Evolutionary conservation across 2,329 filamentous ascomycete genomes (phyloP).

Genomic region (Trichoderma sp.): DNA sequence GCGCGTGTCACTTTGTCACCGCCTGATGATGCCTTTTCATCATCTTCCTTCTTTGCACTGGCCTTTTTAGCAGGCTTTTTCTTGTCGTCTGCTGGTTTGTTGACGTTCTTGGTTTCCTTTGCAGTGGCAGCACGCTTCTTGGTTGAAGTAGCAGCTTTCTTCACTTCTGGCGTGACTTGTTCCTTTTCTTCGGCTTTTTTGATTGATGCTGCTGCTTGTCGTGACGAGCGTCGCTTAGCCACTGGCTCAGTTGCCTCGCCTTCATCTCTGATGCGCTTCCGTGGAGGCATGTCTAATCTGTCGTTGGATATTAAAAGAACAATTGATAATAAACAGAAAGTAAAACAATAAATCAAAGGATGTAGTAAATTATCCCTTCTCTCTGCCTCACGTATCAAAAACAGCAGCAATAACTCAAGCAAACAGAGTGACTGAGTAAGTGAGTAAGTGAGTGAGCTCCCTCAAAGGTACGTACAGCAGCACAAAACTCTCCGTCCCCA

Average conservation of each 20-base stretch:
- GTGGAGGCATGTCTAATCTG: slow-evolving; percentile 26
- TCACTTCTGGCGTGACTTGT: background rate
- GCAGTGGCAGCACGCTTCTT: background rate
- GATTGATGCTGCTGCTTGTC: slow-evolving; percentile 27
- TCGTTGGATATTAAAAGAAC: background rate
- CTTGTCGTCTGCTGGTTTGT: background rate
- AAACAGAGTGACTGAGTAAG: background rate
- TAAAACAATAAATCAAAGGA: background rate
- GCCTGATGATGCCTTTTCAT: background rate
- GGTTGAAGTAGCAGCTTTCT: background rate
- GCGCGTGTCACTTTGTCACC: slow-evolving; percentile 10
- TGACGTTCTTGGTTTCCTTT: background rate
- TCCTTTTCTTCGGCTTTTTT: background rate
- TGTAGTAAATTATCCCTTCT: background rate
- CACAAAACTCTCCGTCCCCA: background rate
- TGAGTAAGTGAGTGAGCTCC: background rate
- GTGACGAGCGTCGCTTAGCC: slow-evolving; percentile 33
- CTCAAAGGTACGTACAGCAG: background rate
- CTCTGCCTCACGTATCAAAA: background rate
- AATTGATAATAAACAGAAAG: background rate
- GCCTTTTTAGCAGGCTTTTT: slow-evolving; percentile 1
- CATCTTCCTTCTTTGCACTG: background rate
- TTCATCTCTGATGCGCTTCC: slow-evolving; percentile 26
- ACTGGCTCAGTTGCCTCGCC: slow-evolving; percentile 26
- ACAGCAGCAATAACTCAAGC: background rate